Percentiles rank a stretch among this genome's conserved stretches.
Conservation (phyloP, 257 asterid genomes). For the Gardenia jasminoides region DNA sequence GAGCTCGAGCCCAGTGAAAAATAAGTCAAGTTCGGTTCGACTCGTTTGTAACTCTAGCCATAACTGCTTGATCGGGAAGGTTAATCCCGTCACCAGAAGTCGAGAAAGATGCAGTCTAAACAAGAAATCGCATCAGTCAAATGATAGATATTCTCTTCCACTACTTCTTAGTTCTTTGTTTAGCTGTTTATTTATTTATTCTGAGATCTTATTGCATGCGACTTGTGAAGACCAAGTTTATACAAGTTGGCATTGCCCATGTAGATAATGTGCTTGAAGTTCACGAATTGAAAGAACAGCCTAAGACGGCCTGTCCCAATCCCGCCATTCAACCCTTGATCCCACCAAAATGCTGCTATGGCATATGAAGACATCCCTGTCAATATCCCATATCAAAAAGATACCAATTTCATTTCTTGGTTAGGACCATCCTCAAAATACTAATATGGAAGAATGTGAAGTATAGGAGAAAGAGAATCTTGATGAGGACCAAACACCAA, state of each 20-base stretch:
- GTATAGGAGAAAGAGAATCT: background rate
- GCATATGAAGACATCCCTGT: background rate
- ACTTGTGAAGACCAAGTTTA: background rate
- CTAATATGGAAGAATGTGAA: background rate
- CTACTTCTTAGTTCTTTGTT: background rate
- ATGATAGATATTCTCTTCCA: background rate
- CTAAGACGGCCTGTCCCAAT: background rate
- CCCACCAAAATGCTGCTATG: background rate
- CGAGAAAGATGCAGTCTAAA: too few species aligned
- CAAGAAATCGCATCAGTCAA: background rate
- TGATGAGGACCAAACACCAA: background rate
- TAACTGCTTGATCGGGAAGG: too few species aligned
- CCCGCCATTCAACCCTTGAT: background rate
- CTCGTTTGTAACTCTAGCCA: too few species aligned
- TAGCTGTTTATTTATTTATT: too few species aligned
- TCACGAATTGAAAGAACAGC: background rate
- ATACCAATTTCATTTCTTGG: too few species aligned
- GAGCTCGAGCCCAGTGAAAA: too few species aligned
- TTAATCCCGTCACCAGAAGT: too few species aligned
- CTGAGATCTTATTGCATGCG: background rate
- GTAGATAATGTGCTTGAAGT: background rate
- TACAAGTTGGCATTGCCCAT: too few species aligned
- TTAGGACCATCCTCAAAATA: constrained; percentile 9
- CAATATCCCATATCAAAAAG: background rate
- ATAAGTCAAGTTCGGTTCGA: too few species aligned